phyloP scores from a whole-genome alignment of 495 filamentous ascomycete genomes.

The Aspergillus coremiiformis region DNA sequence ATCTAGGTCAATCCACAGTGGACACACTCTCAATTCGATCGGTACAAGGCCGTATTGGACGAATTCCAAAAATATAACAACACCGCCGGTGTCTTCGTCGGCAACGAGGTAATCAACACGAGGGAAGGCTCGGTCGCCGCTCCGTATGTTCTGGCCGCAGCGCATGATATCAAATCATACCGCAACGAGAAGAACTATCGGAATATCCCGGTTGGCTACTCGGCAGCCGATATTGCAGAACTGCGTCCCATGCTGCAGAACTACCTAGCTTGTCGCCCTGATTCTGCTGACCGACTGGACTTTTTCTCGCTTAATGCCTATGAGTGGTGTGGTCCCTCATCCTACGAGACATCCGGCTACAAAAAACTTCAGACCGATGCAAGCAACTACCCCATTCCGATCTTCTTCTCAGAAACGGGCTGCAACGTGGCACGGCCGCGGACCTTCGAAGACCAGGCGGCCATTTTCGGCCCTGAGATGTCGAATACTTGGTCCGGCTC shows the following conservation, averaged over 20 bases:
- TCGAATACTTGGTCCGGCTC: constrained; percentile 67
- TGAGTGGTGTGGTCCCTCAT: constrained; percentile 72
- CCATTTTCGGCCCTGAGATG: constrained; percentile 73
- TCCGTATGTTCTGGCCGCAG: constrained; percentile 74
- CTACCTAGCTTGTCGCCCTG: constrained; percentile 70
- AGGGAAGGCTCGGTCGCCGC: constrained; percentile 57
- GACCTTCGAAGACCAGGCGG: constrained; percentile 65
- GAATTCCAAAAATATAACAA: constrained; percentile 73
- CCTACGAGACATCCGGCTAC: constrained; percentile 65
- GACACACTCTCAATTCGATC: constrained; percentile 60
- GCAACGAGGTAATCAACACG: constrained; percentile 69
- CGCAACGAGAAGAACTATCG: constrained; percentile 72
- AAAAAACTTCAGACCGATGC: constrained; percentile 51
- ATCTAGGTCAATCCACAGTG: constrained; percentile 43
- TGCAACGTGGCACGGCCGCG: constrained; percentile 63
- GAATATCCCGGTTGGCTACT: constrained; percentile 78
- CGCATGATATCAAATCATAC: constrained; percentile 76
- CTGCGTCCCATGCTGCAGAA: constrained; percentile 83
- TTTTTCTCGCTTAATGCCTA: constrained; percentile 86
- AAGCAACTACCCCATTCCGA: constrained; percentile 61
- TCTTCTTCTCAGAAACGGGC: constrained; percentile 80
- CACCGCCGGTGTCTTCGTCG: constrained; percentile 73
- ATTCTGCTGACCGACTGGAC: constrained; percentile 64
- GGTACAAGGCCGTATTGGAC: constrained; percentile 67
- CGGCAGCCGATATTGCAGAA: constrained; percentile 76